phyloP scores from a whole-genome alignment of 164 flowering plant species.

The Vitis riparia region DNA sequence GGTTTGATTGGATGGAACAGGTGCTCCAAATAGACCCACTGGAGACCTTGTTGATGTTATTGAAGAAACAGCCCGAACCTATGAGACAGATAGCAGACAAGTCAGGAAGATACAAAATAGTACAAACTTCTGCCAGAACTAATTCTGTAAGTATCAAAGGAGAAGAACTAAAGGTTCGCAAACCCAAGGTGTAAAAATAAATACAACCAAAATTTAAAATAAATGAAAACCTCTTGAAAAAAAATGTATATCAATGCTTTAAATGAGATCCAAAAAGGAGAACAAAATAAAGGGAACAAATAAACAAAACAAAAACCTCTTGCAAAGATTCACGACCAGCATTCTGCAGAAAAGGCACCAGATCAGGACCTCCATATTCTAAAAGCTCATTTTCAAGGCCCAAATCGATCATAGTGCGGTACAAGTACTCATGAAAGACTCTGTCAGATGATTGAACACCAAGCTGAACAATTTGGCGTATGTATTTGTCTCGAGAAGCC shows the following conservation, averaged over 20 bases:
- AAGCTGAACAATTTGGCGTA: constrained; percentile 90
- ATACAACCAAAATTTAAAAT: not conserved
- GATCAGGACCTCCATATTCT: constrained; percentile 96
- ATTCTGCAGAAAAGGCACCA: constrained; percentile 88
- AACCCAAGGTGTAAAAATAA: not conserved
- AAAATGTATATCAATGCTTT: not conserved
- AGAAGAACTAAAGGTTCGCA: not conserved
- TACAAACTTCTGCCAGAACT: not conserved
- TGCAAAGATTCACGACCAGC: constrained; percentile 65
- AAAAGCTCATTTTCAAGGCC: constrained; percentile 89
- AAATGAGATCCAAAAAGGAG: constrained; percentile 2
- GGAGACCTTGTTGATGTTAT: constrained; percentile 42
- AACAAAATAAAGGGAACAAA: constrained; percentile 1
- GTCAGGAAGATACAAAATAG: not conserved
- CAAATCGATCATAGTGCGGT: constrained; percentile 78
- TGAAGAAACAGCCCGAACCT: constrained; percentile 59
- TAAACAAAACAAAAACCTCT: constrained; percentile 45
- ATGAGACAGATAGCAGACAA: constrained; percentile 10
- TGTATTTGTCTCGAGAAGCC: constrained; percentile 62
- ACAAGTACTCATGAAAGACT: constrained; percentile 82
- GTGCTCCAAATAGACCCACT: constrained; percentile 42
- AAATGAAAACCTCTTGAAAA: not conserved
- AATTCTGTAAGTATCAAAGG: too few relatives aligned
- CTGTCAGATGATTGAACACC: constrained; percentile 91
- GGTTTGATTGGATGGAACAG: constrained; percentile 43